Evolutionary conservation across 2,329 filamentous ascomycete genomes (phyloP), one percentile per base, ranked within the genome.

Genomic region (Ascochyta rabiei): DNA sequence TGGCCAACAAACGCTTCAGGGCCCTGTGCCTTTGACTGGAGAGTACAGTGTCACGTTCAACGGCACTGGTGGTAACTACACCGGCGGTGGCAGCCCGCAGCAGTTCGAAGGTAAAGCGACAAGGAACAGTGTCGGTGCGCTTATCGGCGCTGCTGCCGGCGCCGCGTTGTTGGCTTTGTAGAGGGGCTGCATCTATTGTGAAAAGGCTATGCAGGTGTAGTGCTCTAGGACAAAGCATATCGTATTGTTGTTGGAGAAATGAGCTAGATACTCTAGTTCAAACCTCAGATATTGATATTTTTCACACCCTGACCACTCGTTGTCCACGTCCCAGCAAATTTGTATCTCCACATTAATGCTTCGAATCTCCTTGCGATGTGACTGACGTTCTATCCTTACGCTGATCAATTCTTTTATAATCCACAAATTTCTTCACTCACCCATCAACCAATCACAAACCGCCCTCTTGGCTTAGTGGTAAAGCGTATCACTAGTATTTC

Each of bases 1-100:
- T 58, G 48, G 61, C 65, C 6, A 84, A 82, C 8, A 84, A 83
- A 43, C 88, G 81, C 81, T 75, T 57, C 40, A 65, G 64, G 37
- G 77, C 79, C 62, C 88, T 81, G 61, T 71, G n/a, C 43, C 53
- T 3, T 39, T 70, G 49, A 61, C 54, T 3, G 55, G 48, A 6
- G 57, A 31, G 35, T 68, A 59, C 40, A 61, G 50, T 28, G 51
- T 57, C 23, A 59, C 31, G 6, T 62, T 68, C 35, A 50, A 56
- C 1, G n/a, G 33, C 18, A 30, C 51, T 9, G 30, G 18, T 19
- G 30, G 35, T 7, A 40, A 53, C 33, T 50, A 38, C 30, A 55
- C 52, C 15, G 28, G 52, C 38, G 16, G 46, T 19, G 42, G 46
- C 19, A 48, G 23, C 31, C 54, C 48, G 24, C 57, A 57, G n/a